Conservation (phyloP, 2,329 filamentous ascomycete species). For the Colletotrichum ledebouriae region DNA sequence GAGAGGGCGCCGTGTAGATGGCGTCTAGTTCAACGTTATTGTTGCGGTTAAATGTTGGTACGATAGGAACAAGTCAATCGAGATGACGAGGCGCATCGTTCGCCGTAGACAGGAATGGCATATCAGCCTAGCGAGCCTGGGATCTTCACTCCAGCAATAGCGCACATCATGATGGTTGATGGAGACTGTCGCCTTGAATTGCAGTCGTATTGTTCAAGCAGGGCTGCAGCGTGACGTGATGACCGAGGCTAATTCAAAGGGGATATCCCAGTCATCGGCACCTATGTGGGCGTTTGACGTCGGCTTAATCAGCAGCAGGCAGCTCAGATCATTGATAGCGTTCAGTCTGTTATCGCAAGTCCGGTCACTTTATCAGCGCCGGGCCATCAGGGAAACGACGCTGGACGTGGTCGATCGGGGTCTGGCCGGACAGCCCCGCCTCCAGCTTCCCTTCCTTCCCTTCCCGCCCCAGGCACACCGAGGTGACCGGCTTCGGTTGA, state of each 20-base stretch:
- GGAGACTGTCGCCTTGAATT: slow-evolving; percentile 14
- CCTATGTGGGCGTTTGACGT: slow-evolving; percentile 6
- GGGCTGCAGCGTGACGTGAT: slow-evolving; percentile 41
- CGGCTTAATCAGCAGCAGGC: slow-evolving; percentile 29
- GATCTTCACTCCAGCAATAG: slow-evolving; percentile 27
- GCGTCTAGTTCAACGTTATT: not conserved
- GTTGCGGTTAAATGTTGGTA: slow-evolving; percentile 10
- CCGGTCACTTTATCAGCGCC: no score
- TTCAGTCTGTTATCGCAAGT: not conserved
- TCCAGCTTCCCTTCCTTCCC: not conserved
- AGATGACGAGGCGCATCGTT: slow-evolving; percentile 2
- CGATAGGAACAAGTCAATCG: slow-evolving; percentile 13
- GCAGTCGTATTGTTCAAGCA: slow-evolving; percentile 14
- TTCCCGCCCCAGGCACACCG: slow-evolving; percentile 3
- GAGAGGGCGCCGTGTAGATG: slow-evolving; percentile 16
- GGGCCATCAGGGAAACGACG: no score
- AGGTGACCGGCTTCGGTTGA: not conserved
- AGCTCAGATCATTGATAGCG: not conserved
- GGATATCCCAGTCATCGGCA: slow-evolving; percentile 18
- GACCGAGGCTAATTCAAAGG: slow-evolving; percentile 4
- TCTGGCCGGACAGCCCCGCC: not conserved
- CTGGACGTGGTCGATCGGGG: not conserved
- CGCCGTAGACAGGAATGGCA: slow-evolving; percentile 29
- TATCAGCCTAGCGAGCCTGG: slow-evolving; percentile 23
- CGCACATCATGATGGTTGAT: slow-evolving; percentile 31